Conservation (phyloP, 139 green algal species). For the Penium margaritaceum region DNA sequence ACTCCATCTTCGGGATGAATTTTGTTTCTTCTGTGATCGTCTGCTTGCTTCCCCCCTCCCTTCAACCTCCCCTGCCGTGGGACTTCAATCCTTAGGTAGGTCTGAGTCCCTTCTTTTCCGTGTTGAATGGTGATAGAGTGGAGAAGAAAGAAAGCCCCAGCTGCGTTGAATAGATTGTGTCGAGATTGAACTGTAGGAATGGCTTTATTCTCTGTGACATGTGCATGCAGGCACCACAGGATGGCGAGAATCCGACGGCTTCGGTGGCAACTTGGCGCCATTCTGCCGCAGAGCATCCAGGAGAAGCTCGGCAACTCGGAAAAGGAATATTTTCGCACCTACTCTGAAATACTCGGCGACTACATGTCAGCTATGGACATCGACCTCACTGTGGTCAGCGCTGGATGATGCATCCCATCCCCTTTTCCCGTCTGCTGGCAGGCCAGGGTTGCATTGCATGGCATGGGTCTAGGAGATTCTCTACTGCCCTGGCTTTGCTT, state of each 20-base stretch:
- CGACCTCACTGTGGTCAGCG: slow-evolving; percentile 43
- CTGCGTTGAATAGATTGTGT: too few species aligned
- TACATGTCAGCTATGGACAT: slow-evolving; percentile 42
- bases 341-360: slow-evolving; percentile 33
- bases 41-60: too few species aligned
- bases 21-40: too few species aligned
- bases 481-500: too few species aligned
- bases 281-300: slow-evolving; percentile 42
- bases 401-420: too few species aligned
- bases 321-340: slow-evolving; percentile 34
- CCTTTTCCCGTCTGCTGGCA: too few species aligned
- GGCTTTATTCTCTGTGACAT: neutral
- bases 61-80: neutral
- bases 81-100: neutral
- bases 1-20: too few species aligned
- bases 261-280: slow-evolving; percentile 45
- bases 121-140: too few species aligned
- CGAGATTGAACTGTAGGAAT: too few species aligned
- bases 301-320: slow-evolving; percentile 38
- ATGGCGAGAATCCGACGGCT: slow-evolving; percentile 28
- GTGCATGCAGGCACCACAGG: neutral
- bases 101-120: neutral
- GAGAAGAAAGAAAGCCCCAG: too few species aligned
- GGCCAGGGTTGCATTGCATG: too few species aligned
- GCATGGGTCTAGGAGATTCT: too few species aligned